Evolutionary conservation across 2,329 filamentous ascomycete genomes (phyloP).

Genomic region (Sporothrix mexicana): DNA sequence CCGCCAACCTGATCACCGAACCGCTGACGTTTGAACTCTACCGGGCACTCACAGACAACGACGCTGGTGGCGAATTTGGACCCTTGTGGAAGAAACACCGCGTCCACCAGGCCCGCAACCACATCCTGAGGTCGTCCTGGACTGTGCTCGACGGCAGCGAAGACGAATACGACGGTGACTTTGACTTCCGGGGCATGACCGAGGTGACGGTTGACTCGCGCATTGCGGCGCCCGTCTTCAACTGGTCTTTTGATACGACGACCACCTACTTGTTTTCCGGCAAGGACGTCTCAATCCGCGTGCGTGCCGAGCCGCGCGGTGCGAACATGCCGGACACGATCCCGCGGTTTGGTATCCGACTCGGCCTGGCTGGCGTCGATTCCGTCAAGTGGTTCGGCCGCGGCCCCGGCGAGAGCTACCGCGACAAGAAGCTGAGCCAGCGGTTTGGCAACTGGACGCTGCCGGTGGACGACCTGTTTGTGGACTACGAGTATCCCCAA

Average conservation of each 20-base stretch:
- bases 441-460: conserved; percentile 59
- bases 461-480: conserved; percentile 58
- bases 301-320: conserved; percentile 56
- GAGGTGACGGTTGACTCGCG: conserved; percentile 57
- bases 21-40: conserved; percentile 62
- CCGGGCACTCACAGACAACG: conserved; percentile 60
- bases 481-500: conserved; percentile 71
- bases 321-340: conserved; percentile 60
- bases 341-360: conserved; percentile 67
- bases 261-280: conserved; percentile 62
- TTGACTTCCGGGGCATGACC: conserved; percentile 39
- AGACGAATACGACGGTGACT: no score
- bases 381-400: conserved; percentile 68
- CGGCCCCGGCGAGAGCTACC: conserved; percentile 70
- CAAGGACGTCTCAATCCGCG: conserved; percentile 55
- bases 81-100: conserved; percentile 41
- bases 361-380: conserved; percentile 49
- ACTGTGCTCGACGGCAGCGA: conserved; percentile 38
- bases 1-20: conserved; percentile 51
- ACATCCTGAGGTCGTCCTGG: conserved; percentile 49
- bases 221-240: conserved; percentile 65
- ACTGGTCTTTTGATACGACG: conserved; percentile 61
- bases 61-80: conserved; percentile 15
- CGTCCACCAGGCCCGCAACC: conserved; percentile 50
- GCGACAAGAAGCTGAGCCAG: conserved; percentile 68